These are phyloP conservation scores for Globisporangium irregulare DNA, from an alignment of 352 stramenopile genomes.

Conservation along the genomic window DNA sequence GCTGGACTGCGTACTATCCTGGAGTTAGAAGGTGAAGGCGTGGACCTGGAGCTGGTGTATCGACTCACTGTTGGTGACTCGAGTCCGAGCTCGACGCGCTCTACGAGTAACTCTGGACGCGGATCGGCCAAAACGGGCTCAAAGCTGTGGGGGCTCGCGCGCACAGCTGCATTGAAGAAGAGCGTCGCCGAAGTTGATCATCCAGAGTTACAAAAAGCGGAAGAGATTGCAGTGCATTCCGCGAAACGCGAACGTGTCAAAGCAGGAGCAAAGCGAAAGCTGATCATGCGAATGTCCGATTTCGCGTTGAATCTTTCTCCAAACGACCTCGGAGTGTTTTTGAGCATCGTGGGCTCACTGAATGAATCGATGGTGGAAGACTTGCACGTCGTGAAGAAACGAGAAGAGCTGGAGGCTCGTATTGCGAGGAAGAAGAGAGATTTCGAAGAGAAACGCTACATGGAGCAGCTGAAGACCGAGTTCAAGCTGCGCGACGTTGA, in stretches of 20 bases:
- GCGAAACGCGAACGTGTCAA: conserved; percentile 43
- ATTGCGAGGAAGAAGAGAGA: conserved; percentile 45
- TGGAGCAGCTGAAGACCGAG: conserved; percentile 67
- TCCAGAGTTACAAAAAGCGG: conserved; percentile 33
- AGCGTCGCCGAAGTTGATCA: conserved; percentile 65
- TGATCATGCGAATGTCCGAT: conserved; percentile 81
- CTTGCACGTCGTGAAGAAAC: conserved; percentile 50
- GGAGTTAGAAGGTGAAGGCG: conserved; percentile 84
- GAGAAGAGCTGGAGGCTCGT: conserved; percentile 40
- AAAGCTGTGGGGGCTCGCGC: conserved; percentile 62
- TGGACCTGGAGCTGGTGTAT: conserved; percentile 79
- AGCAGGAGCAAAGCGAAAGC: conserved; percentile 48
- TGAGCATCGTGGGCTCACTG: conserved; percentile 66
- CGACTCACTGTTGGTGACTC: conserved; percentile 50
- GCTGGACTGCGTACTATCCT: conserved; percentile 71
- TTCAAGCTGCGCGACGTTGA: conserved; percentile 75
- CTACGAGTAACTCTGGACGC: conserved; percentile 8
- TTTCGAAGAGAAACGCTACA: conserved; percentile 65
- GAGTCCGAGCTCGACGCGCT: conserved; percentile 18
- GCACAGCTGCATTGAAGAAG: conserved; percentile 45
- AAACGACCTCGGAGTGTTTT: conserved; percentile 76
- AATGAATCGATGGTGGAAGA: conserved; percentile 75
- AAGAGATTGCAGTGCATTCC: conserved; percentile 26
- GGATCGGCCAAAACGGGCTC: conserved; percentile 26
- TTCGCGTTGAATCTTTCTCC: conserved; percentile 82